Base-by-base conservation (phyloP, 1,284 basidiomycete genomes). In the Lentinula novae-zelandiae region DNA sequence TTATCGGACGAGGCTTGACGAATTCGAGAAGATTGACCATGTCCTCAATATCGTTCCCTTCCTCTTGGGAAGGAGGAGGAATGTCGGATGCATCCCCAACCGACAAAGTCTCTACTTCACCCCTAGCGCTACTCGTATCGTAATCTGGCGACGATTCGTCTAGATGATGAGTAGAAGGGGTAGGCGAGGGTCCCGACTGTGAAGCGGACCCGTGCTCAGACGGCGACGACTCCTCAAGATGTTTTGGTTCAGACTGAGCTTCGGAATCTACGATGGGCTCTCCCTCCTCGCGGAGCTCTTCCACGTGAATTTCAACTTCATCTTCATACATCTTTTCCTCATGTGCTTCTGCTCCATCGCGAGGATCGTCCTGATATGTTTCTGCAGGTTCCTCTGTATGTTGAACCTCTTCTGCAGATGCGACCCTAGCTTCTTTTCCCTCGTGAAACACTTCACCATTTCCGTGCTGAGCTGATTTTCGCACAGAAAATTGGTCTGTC, bases 11-110 rank as follows among this genome's bases (percentile, higher is more conserved):
- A 22, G 75, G 71, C 66, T 79, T 79, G 40, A 74, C 68, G 0
- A 75, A 70, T 71, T 90, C 84, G 10, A 89, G 80, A 65, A 89
- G 76, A 65, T 80, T 83, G 64, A 90, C 83, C 58, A 89, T 83
- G 60, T 83, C 82, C 69, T 83, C 88, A 34, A 87, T 75, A 34
- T 87, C 80, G 55, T 60, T 31, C 9, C 20, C 44, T 40, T 57
- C 50, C 5, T 39, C 48, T 17, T 57, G n/a, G 22, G 22, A 22
- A 22, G 22, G 22, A 38, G 34, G 52, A 36, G 10, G 36, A 8
- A 8, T 36, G 13, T 38, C 58, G 15, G 40, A 22, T n/a, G n/a
- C n/a, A 17, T 38, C n/a, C 8, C 20, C 15, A 27, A 27, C 34
- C 5, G 22, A 46, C 38, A 10, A 13, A 34, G 53, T 22, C 6